A percentile compares a stretch with the other conserved stretches of the same genome.
Conservation (phyloP, 257 asterid species). For the Solanum ahanhuiri region DNA sequence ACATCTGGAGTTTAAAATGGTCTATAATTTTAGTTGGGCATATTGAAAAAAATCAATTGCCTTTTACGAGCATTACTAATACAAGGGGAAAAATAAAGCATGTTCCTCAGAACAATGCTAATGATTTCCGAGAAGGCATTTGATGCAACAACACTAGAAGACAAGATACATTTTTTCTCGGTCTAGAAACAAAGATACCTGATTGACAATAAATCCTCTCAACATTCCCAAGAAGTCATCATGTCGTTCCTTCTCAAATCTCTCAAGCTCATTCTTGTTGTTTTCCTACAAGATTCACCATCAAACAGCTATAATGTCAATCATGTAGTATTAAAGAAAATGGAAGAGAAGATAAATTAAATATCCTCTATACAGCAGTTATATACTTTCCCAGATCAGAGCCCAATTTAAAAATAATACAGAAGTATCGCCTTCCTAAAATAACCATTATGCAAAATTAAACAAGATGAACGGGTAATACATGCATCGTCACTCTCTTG, state of each 20-base stretch:
- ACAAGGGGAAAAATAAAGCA: not conserved
- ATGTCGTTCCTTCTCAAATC: constrained; percentile 75
- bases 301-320: not conserved
- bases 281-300: constrained; percentile 53
- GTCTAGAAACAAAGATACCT: constrained; percentile 34
- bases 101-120: not conserved
- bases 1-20: not conserved
- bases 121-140: not conserved
- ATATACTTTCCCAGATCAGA: not conserved
- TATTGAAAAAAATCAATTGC: not conserved
- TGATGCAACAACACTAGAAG: not conserved
- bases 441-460: not conserved
- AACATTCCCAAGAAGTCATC: constrained; percentile 86
- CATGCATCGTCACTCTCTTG: not conserved
- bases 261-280: constrained; percentile 78
- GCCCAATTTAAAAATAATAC: not conserved
- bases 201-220: constrained; percentile 87
- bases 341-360: not conserved
- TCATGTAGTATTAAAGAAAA: not conserved
- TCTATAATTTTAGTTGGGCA: not conserved
- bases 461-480: not conserved
- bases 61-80: not conserved
- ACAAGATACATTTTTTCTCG: not conserved
- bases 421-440: not conserved
- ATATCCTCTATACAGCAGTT: not conserved